Evolutionary conservation across 331 rosid species (phyloP), one percentile per base, ranked within the genome.

Genomic region (Stylosanthes scabra): DNA sequence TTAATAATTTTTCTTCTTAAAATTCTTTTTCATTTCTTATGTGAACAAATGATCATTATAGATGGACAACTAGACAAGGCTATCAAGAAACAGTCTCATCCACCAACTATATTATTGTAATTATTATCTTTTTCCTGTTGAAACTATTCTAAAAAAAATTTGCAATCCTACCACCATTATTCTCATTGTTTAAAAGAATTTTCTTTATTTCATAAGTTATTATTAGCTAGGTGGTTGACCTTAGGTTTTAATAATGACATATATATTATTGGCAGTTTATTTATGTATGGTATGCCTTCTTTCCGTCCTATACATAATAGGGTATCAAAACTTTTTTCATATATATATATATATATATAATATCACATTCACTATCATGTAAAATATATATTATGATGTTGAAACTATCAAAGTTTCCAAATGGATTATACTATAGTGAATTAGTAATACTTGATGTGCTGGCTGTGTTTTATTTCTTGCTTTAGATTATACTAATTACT

Each of bases 31-130:
- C 6, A 34, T 34, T 3, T 2, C 55, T 49, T 11, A 12, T 49
- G 20, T 52, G 3, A 52, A 55, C 25, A 20, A 20, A 0, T 20
- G 25, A 20, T 0, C 3, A 12, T 29, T 59, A 59, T 15, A 39
- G 9, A 5, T 5, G 42, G 15, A 57, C 64, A 29, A 59, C 76
- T 47, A 28, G 68, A 54, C 50, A 59, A 46, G 49, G 12, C 50
- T 72, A 60, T 59, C 15, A 0, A 6, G 50, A 47, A 46, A 72
- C 49, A 72, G 76, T 72, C 25, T 46, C 60, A 46, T 6, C 68
- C 76, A 47, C 76, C 41, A 45, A n/a, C 6, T 46, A 7, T 46
- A 28, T 71, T 46, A 59, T 46, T 72, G 20, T 72, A 27, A 71
- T 59, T 34, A 13, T 72, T 44, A 71, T 71, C 68, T 9, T n/a